Conservation (phyloP, 371 early-diverging fungal genomes). For the Mucor piriformis region DNA sequence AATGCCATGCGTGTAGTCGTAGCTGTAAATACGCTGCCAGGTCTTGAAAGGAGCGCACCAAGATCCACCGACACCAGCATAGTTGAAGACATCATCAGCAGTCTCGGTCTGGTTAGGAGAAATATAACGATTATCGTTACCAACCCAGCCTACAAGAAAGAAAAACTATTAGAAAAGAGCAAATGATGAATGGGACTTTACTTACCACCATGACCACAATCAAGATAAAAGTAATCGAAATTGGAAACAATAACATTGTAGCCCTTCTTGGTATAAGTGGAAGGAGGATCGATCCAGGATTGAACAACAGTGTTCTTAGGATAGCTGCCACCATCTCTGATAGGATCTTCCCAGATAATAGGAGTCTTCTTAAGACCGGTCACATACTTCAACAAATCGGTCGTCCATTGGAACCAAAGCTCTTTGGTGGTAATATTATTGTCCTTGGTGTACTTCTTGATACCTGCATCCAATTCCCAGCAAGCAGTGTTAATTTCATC, state of each 20-base stretch:
- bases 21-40: constrained; percentile 81
- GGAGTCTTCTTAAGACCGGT: constrained; percentile 40
- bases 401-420: constrained; percentile 41
- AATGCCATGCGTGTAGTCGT: constrained; percentile 64
- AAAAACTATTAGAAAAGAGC: no score
- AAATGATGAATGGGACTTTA: no score
- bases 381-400: constrained; percentile 33
- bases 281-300: constrained; percentile 55
- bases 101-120: constrained; percentile 41
- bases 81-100: constrained; percentile 37
- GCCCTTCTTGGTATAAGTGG: constrained; percentile 49
- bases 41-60: constrained; percentile 72
- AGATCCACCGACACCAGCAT: constrained; percentile 60
- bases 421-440: constrained; percentile 20
- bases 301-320: constrained; percentile 59
- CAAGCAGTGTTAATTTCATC: constrained; percentile 78
- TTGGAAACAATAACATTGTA: constrained; percentile 62
- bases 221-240: constrained; percentile 69
- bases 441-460: constrained; percentile 28
- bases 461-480: constrained; percentile 48
- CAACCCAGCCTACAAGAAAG: constrained; percentile 32
- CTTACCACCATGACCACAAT: constrained; percentile 66
- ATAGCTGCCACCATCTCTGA: constrained; percentile 27
- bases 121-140: constrained; percentile 43
- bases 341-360: constrained; percentile 52